Base-by-base conservation (phyloP, 208 protist genomes). In the Willaertia magna region DNA sequence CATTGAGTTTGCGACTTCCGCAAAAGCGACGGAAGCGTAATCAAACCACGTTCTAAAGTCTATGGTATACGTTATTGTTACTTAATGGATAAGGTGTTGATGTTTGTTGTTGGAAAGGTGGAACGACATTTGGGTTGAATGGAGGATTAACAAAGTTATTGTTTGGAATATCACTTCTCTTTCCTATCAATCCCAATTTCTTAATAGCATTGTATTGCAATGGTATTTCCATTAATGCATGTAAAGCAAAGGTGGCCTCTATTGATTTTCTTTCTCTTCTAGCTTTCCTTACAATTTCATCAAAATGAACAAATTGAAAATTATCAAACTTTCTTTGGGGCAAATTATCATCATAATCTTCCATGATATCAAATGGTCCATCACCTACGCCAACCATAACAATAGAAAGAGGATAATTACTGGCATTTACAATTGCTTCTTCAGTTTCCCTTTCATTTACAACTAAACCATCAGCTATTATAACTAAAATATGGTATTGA, bases 401-500 rank as follows among this genome's bases (percentile, higher is more conserved):
- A 79, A 93, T 93, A 16, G 88, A 91, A 11, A 93, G 52, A 30
- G 91, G 91, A 51, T 93, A 92, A 34, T 92, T 87, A 18, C 87
- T 88, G 42, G 91, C 91, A 26, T 90, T 79, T 22, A 91, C 84
- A 47, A 93, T 93, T 0, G 92, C 90, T 22, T 78, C 75, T 48
- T 40, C 74, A 0, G 90, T 92, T 42, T 83, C 86, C 42, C 16
- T 85, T 51, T 44, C 48, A 75, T 67, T 79, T 3, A 39, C 86
- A 39, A 61, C 59, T 44, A 93, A 84, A 48, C 91, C 91, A 89
- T 93, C 91, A 2, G 91, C 87, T 34, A 93, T 88, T 44, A 93
- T 93, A 3, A 93, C 51, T 4, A 93, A 78, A 46, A 93, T 93
- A 43, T 93, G 91, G 84, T 93, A 93, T 48, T 86, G n/a, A 30